Evolutionary conservation across 176 grass and related monocot species (phyloP), one percentile per base, ranked within the genome.

Genomic region (Guadua angustifolia): DNA sequence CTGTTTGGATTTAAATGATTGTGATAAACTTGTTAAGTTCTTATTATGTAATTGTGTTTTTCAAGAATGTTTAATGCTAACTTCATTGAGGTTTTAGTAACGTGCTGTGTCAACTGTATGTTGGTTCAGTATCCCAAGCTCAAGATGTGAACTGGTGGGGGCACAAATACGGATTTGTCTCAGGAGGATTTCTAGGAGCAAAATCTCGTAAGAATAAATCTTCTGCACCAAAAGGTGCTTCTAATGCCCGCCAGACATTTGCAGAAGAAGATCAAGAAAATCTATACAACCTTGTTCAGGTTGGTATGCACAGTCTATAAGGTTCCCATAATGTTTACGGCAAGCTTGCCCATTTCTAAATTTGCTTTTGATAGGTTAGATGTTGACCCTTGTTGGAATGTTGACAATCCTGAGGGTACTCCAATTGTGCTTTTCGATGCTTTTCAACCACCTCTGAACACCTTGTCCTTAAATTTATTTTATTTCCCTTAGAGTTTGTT

Each of bases 221-320:
- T 72, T 82, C 71, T 66, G 44, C 57, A 55, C 40, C 3, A 26
- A 92, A 83, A 89, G 85, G 78, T 84, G 35, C 66, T 70, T 70
- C 68, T 67, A 79, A 88, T 82, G 64, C 75, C 44, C 91, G 96
- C 17, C 84, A 86, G 71, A 90, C 88, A 64, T 99, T 99, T 85
- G 91, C 61, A 0, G 96, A 99, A 91, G 91, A 95, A 82, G 96
- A 99, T 87, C 96, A 99, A 89, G 96, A 95, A 86, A 95, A 95
- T 83, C 71, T 99, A 17, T 95, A 99, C 80, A 99, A 95, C 63
- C 93, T 99, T 83, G 96, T 99, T 66, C 96, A 99, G 93, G 96
- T 95, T 88, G 11, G 73, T 91, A n/a, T 70, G 21, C 32, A 38
- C 3, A 57, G 2, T 6, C 65, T 6, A 64, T 76, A 12, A 62